Conservation (phyloP, 331 rosid genomes). For the Cucumis variabilis region DNA sequence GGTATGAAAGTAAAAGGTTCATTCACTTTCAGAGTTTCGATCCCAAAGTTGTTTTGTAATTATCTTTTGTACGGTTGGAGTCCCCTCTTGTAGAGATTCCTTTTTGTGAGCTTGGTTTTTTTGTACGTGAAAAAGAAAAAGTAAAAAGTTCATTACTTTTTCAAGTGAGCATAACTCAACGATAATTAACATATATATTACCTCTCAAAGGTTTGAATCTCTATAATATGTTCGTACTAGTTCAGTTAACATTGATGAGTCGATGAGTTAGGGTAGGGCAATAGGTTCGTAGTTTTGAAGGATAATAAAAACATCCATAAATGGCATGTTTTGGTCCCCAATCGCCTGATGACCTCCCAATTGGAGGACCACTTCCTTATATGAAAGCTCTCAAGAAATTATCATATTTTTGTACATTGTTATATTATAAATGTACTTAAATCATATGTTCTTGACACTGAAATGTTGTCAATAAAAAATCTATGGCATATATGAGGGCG, state of each 20-base stretch:
- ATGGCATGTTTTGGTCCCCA: constrained; percentile 29
- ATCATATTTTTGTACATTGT: neutral
- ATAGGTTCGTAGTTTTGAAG: neutral
- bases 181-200: no score
- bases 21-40: neutral
- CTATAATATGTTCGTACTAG: no score
- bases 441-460: neutral
- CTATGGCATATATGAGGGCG: no score
- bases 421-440: neutral
- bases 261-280: neutral
- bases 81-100: no score
- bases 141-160: no score
- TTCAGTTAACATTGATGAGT: neutral
- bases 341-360: no score
- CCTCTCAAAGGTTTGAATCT: no score
- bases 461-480: neutral
- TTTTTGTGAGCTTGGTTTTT: no score
- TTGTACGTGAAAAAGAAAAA: no score
- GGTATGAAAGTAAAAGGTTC: neutral
- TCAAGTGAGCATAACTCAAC: no score
- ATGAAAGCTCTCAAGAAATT: neutral
- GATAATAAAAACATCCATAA: constrained; percentile 7
- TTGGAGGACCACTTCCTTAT: constrained; percentile 15
- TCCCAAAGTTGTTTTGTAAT: no score
- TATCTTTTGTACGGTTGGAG: no score